Base-by-base conservation (phyloP, 176 grass and related monocot species). In the Aegilops tauschii region DNA sequence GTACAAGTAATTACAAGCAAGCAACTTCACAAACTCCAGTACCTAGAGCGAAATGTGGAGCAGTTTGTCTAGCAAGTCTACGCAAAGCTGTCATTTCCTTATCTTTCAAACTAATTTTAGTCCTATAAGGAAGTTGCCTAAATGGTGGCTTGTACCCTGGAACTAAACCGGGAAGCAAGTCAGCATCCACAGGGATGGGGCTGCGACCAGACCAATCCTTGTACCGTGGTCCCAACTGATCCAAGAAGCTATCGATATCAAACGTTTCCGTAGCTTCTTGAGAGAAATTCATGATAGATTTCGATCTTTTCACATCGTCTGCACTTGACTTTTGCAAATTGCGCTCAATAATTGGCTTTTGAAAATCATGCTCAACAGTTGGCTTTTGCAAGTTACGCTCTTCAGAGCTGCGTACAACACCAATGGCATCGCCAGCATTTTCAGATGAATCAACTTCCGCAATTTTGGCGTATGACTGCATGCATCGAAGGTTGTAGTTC, bases 21-120 rank as follows among this genome's bases (percentile, higher is more conserved):
- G 3, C 16, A 80, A 76, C 40, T 21, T 69, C 3, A 44, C 12
- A 73, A 66, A 79, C n/a, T 80, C 21, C 65, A 63, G 68, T 86
- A 94, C 96, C 96, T 90, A 98, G 85, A 84, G 88, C 90, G 12
- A 98, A 98, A 90, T 98, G 96, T 83, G 96, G 92, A 86, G 92
- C 64, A 79, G 93, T 94, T 90, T 87, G 91, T 85, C 96, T 98
- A n/a, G 96, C 90, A 83, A 91, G 90, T 80, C 83, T 90, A 77
- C 96, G 88, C 44, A 98, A 65, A 85, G 64, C 56, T 16, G 92
- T 98, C 93, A 98, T 94, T 81, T 98, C 84, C 32, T 62, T 83
- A 82, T 94, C 82, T 89, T 85, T 89, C 63, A 98, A 87, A 76
- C 82, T 83, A 71, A 63, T 79, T 83, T 87, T 94, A 58, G 78